A percentile compares a stretch with the other conserved stretches of the same genome.
Conservation (phyloP, 257 asterid species). For the Catharanthus roseus region DNA sequence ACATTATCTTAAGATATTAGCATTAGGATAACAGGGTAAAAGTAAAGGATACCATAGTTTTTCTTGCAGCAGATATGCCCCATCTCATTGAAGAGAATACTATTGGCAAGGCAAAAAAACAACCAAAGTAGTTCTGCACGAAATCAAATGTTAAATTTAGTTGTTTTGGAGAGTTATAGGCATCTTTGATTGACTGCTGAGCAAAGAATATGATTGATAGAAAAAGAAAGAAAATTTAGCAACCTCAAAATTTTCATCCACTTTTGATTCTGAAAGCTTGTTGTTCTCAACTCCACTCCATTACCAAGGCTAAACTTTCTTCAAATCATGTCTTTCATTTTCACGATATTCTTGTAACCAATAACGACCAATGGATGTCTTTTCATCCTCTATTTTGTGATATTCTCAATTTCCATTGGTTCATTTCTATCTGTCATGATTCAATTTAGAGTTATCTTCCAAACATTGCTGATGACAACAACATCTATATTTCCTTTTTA, state of each 20-base stretch:
- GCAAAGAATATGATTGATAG: not conserved
- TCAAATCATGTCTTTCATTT: not conserved
- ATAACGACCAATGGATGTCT: too few species aligned
- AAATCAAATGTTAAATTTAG: slow-evolving; percentile 15
- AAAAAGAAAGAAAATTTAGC: too few species aligned
- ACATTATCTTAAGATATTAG: not conserved
- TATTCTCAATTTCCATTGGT: not conserved
- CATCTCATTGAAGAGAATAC: slow-evolving; percentile 89
- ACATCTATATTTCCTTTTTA: not conserved
- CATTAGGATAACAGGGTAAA: slow-evolving; percentile 1
- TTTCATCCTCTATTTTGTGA: not conserved
- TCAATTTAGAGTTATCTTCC: not conserved
- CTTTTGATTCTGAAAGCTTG: not conserved
- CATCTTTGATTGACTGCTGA: not conserved
- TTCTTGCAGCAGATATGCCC: slow-evolving; percentile 90
- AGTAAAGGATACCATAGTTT: slow-evolving; percentile 63
- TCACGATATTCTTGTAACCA: not conserved
- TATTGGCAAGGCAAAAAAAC: slow-evolving; percentile 89
- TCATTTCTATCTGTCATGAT: not conserved
- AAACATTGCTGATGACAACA: not conserved
- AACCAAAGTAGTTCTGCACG: slow-evolving; percentile 78
- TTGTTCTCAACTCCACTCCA: not conserved
- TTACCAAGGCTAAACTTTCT: not conserved
- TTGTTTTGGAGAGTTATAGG: not conserved
- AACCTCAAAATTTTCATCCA: not conserved